A percentile compares a stretch with the other conserved stretches of the same genome.
Conservation (phyloP, 148 eudicot species). For the Selenicereus undatus region DNA sequence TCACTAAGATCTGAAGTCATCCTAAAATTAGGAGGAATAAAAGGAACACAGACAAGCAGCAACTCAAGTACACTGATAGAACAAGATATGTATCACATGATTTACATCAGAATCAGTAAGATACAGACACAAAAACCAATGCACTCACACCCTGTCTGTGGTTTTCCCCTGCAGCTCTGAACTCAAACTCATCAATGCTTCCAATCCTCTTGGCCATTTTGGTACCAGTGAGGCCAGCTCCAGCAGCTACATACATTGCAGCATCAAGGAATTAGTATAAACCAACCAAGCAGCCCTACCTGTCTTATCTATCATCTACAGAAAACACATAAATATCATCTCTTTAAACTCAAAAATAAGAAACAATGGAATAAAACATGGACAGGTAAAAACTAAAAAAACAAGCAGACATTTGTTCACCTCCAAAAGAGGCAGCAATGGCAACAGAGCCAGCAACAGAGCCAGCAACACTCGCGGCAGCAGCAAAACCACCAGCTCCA, state of each 20-base stretch:
- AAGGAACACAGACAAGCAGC: slow-evolving; percentile 7
- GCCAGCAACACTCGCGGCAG: slow-evolving; percentile 94
- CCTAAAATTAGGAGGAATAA: slow-evolving; percentile 1
- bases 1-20: slow-evolving; percentile 16
- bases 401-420: slow-evolving; percentile 28
- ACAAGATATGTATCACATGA: neutral
- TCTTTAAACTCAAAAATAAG: neutral
- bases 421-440: slow-evolving; percentile 99
- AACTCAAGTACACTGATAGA: neutral
- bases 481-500: slow-evolving; percentile 98
- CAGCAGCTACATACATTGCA: slow-evolving; percentile 67
- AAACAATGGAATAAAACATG: neutral
- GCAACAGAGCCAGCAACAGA: slow-evolving; percentile 97
- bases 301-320: neutral
- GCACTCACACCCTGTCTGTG: slow-evolving; percentile 94
- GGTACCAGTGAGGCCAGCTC: slow-evolving; percentile 95
- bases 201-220: slow-evolving; percentile 98
- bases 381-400: neutral
- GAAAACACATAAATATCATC: neutral
- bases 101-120: neutral
- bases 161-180: slow-evolving; percentile 79
- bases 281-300: neutral
- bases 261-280: slow-evolving; percentile 7
- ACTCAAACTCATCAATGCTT: slow-evolving; percentile 88
- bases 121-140: neutral